phyloP scores from a whole-genome alignment of 2,329 filamentous ascomycete genomes.

The Dothiorella sarmentorum region DNA sequence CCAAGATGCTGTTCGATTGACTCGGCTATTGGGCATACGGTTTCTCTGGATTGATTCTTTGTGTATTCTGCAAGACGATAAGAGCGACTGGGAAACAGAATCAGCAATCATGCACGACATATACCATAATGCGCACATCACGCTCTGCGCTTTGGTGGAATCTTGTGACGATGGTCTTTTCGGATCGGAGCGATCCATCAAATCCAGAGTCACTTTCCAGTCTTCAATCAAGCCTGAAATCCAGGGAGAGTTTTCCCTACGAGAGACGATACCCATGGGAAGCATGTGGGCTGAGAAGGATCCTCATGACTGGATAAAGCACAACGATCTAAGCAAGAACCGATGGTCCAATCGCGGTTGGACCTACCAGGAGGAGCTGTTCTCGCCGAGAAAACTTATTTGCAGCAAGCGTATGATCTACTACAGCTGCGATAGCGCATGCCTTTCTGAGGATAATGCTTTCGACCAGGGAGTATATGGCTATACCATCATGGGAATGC shows the following conservation, averaged over 20 bases:
- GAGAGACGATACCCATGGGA: no score
- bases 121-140: not conserved
- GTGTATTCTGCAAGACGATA: slow-evolving; percentile 20
- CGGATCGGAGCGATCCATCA: not conserved
- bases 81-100: slow-evolving; percentile 1
- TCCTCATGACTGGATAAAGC: no score
- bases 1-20: slow-evolving; percentile 14
- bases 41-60: slow-evolving; percentile 22
- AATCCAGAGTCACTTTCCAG: not conserved
- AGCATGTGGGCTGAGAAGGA: not conserved
- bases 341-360: not conserved
- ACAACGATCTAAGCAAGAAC: no score
- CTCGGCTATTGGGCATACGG: not conserved
- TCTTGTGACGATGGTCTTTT: not conserved
- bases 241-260: not conserved
- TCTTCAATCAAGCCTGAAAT: not conserved
- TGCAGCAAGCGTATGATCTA: not conserved
- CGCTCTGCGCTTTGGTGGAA: not conserved
- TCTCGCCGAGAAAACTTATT: not conserved
- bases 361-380: not conserved
- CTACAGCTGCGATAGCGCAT: not conserved
- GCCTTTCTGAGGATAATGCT: no score
- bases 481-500: no score
- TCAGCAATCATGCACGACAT: not conserved
- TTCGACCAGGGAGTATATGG: no score